These are phyloP conservation scores for Eudorina sp. DNA, from an alignment of 139 green algal species.

Conservation along the genomic window DNA sequence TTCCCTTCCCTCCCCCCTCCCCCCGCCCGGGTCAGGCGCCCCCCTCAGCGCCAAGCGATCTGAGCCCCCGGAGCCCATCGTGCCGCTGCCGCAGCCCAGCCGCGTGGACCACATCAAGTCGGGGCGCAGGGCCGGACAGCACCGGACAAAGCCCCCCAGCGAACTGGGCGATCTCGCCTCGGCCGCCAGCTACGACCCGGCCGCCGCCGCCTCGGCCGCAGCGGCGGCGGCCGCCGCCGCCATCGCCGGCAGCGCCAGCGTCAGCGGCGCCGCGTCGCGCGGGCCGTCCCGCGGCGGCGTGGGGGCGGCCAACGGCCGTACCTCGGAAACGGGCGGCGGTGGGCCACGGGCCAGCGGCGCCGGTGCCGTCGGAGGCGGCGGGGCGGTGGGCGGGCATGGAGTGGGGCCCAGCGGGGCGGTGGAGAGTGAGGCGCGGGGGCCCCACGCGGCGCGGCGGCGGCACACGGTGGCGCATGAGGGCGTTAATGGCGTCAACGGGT, in stretches of 20 bases:
- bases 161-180: neutral
- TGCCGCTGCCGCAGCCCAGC: conserved; percentile 4
- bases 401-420: neutral
- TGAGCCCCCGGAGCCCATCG: neutral
- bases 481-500: neutral
- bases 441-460: conserved; percentile 34
- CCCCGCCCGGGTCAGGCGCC: neutral
- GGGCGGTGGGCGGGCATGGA: no score
- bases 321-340: neutral
- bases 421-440: neutral
- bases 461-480: conserved; percentile 37
- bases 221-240: neutral
- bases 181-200: neutral
- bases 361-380: neutral
- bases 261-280: neutral
- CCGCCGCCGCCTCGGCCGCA: neutral
- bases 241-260: neutral
- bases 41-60: neutral
- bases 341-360: neutral
- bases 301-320: neutral
- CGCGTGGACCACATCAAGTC: conserved; percentile 28
- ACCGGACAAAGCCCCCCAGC: neutral
- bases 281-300: neutral
- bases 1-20: neutral
- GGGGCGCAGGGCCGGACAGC: conserved; percentile 9